Evolutionary conservation across 176 grass and related monocot genomes (phyloP).

Genomic region (Hordeum vulgare): MorexV3_pseudomolecules_assembly NC_058522.1:168423293-168423792

Average conservation of each 20-base stretch:
- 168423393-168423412: too few relatives aligned
- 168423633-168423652: constrained; percentile 37
- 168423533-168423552: neutral
- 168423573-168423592: neutral
- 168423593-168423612: neutral
- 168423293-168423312: too few relatives aligned
- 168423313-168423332: too few relatives aligned
- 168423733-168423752: neutral
- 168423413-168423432: too few relatives aligned
- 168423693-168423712: constrained; percentile 27
- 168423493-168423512: neutral
- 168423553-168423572: neutral
- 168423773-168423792: neutral
- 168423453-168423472: too few relatives aligned
- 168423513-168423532: neutral
- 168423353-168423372: too few relatives aligned
- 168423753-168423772: neutral
- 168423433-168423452: too few relatives aligned
- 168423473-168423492: too few relatives aligned
- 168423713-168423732: constrained; percentile 11
- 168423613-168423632: constrained; percentile 33
- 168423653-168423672: constrained; percentile 19
- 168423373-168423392: too few relatives aligned
- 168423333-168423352: too few relatives aligned
- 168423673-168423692: constrained; percentile 49